phyloP scores from a whole-genome alignment of 805 yeast species.

The Yamadazyma ubonensis region DNA sequence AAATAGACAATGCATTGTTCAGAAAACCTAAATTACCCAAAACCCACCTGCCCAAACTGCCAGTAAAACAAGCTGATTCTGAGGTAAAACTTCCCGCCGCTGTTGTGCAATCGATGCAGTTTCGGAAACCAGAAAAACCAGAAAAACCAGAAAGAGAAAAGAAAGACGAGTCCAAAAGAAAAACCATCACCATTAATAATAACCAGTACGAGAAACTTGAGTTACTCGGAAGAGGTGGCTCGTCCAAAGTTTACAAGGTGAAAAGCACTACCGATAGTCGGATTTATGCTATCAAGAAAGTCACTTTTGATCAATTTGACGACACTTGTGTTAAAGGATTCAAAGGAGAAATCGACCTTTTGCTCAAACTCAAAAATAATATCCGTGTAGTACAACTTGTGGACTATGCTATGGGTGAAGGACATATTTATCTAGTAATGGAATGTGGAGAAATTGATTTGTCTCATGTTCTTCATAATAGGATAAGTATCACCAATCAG shows the following conservation, averaged over 20 bases:
- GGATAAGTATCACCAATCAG: constrained; percentile 33
- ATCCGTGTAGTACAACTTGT: constrained; percentile 75
- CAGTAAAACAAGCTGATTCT: constrained; percentile 30
- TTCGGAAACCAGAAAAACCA: constrained; percentile 10
- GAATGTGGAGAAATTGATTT: constrained; percentile 93
- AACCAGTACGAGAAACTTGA: constrained; percentile 71
- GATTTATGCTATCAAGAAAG: constrained; percentile 77
- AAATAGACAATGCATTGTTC: neutral
- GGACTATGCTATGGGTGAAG: constrained; percentile 68
- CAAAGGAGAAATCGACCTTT: constrained; percentile 84
- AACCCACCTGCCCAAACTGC: constrained; percentile 2
- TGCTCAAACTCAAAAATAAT: constrained; percentile 55
- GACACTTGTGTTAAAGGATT: constrained; percentile 71
- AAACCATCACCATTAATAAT: constrained; percentile 47
- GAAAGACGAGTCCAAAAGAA: constrained; percentile 18
- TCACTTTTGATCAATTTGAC: constrained; percentile 77
- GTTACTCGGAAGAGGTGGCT: constrained; percentile 84
- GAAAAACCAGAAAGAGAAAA: neutral
- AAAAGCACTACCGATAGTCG: constrained; percentile 51
- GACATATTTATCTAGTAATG: constrained; percentile 74
- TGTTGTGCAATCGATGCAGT: constrained; percentile 14
- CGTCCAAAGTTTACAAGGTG: constrained; percentile 86
- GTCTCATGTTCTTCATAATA: constrained; percentile 70
- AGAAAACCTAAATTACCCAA: constrained; percentile 22
- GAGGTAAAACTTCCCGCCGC: constrained; percentile 17